Base-by-base conservation (phyloP, 225 moss, liverwort and hornwort genomes). In the Marchantia polymorpha region DNA sequence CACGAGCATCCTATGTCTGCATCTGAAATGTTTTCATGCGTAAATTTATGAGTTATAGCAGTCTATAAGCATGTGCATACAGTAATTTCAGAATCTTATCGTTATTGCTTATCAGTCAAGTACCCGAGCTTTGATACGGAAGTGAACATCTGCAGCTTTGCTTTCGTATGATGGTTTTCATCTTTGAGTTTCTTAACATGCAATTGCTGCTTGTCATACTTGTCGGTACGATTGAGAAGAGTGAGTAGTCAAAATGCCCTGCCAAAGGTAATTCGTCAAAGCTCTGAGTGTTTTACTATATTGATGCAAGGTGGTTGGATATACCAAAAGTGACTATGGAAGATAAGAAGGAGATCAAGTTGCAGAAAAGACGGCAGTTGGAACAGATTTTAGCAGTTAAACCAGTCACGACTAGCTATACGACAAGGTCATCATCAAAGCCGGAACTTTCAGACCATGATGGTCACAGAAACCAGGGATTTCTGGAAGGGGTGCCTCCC, bases 301-400 rank as follows among this genome's bases (percentile, higher is more conserved):
- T 2, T 4, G 5, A 29, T 56, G n/a, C 1, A 52, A 81, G 80
- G 80, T 81, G 80, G 80, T 73, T 81, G 80, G 80, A 81, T 74
- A 61, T 23, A 17, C 80, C 80, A 51, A 51, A 73, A 54, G 61
- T 81, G 12, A 58, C 63, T 30, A 26, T 64, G 51, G 80, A 73
- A 52, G 61, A 81, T 29, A 81, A 39, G 22, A 81, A 64, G 80
- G 50, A 81, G 15, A 52, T 39, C 26, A 81, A 22, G n/a, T 13
- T 81, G 8, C 73, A 27, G 52, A 74, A 81, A 61, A 72, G 47
- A 25, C 73, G 72, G 13, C 72, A 73, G 31, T 64, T 81, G 72
- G 73, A 81, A 48, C 73, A 81, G 51, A 72, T 69, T 29, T 23
- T 79, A 20, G 51, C 79, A 79, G 46, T 55, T 56, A 72, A 79